These are phyloP conservation scores for Suhomyces sp. DNA, from an alignment of 805 yeast species.

Conservation along the genomic window DNA sequence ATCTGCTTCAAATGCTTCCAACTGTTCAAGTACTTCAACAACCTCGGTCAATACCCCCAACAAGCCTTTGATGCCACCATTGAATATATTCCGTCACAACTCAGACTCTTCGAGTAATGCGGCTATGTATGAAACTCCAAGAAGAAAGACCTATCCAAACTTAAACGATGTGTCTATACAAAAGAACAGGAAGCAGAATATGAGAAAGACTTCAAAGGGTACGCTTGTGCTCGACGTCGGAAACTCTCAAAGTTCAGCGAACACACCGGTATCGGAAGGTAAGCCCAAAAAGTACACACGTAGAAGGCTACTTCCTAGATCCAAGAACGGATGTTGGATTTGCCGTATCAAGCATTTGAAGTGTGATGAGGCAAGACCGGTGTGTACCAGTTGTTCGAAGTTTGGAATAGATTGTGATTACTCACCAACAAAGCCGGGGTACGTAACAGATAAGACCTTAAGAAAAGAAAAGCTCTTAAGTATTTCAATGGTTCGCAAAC, in stretches of 20 bases:
- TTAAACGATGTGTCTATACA: constrained; percentile 10
- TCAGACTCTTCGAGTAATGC: constrained; percentile 19
- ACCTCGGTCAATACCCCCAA: constrained; percentile 10
- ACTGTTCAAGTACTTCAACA: constrained; percentile 11
- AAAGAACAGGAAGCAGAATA: constrained; percentile 9
- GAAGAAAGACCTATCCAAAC: constrained; percentile 17
- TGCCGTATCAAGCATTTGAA: constrained; percentile 46
- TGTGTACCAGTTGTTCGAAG: constrained; percentile 36
- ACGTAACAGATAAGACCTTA: constrained; percentile 35
- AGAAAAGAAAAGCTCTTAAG: constrained; percentile 34
- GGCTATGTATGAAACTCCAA: constrained; percentile 14
- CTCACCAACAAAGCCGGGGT: constrained; percentile 36
- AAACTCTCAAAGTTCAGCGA: background rate
- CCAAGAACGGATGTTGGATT: constrained; percentile 47
- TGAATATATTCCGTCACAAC: constrained; percentile 26
- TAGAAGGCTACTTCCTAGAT: constrained; percentile 39
- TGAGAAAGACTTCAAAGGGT: constrained; percentile 5
- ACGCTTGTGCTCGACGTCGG: constrained; percentile 2
- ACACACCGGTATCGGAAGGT: constrained; percentile 7
- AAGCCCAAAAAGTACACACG: constrained; percentile 38
- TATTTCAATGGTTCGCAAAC: constrained; percentile 30
- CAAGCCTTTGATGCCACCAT: constrained; percentile 17
- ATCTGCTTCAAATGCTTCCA: constrained; percentile 14
- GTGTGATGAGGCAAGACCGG: constrained; percentile 42
- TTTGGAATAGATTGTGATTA: constrained; percentile 45